Conservation (phyloP, 805 yeast species). For the Lipomyces yamadae region DNA sequence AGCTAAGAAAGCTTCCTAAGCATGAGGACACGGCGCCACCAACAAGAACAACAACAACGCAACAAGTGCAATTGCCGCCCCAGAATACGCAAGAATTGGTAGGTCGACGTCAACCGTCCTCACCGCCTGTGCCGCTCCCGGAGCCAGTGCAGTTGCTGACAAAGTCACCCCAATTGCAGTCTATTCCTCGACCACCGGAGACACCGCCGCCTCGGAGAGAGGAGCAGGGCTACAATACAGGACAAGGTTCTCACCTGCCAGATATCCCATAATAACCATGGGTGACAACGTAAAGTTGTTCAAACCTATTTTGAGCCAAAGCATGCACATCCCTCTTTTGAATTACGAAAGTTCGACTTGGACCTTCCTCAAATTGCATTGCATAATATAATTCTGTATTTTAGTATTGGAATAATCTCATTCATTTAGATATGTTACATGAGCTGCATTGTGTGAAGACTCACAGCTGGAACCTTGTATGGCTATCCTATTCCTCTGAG, state of each 20-base stretch:
- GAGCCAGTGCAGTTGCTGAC: not conserved
- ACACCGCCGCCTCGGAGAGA: not conserved
- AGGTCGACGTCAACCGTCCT: not conserved
- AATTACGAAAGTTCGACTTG: no score
- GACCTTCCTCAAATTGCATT: no score
- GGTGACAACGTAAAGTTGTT: not conserved
- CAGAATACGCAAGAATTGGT: not conserved
- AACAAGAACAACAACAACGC: not conserved
- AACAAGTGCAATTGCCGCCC: not conserved
- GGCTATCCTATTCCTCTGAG: not conserved
- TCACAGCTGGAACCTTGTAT: not conserved
- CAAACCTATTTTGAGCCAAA: not conserved
- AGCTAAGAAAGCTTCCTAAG: conserved; percentile 23
- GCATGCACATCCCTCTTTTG: not conserved
- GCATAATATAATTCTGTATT: no score
- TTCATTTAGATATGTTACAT: no score
- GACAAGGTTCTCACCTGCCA: not conserved
- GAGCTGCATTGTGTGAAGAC: no score
- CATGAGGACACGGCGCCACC: not conserved
- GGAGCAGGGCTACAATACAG: not conserved
- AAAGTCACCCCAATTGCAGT: not conserved
- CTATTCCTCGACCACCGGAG: not conserved
- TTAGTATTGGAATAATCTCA: no score
- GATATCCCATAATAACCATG: not conserved
- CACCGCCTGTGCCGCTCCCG: not conserved